Evolutionary conservation across 1,284 basidiomycete genomes (phyloP), one percentile per base, ranked within the genome.

Genomic region (Sphaerobolus stellatus): DNA sequence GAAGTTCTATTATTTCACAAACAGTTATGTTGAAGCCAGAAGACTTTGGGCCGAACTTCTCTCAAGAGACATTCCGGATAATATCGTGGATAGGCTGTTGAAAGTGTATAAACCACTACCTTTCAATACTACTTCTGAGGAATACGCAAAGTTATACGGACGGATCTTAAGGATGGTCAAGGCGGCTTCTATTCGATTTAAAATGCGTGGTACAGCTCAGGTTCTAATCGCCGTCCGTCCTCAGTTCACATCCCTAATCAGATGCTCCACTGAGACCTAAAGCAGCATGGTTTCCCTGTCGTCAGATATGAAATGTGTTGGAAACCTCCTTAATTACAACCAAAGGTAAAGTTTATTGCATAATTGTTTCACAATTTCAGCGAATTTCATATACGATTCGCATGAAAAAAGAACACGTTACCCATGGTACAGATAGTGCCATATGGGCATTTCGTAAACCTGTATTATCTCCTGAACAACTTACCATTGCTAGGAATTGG

Each of bases 281-380:
- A 75, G 13, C 64, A 70, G 5, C 73, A 73, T 4, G 77, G 73
- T 0, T 86, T 84, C 64, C 86, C 87, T 0, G 75, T 86, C 1
- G 66, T 87, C 55, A 73, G 88, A 54, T 91, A 91, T 62, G 73
- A 78, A 58, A 83, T 92, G 51, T 72, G 79, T 38, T 87, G 86
- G 86, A 78, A 80, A 0, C 85, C 86, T 0, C 82, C 85, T 64
- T 76, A 83, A 56, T 58, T 70, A 27, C 48, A 34, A 8, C 27
- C 7, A 48, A 50, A 44, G 48, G 45, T 29, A 27, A 59, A 68
- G 67, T 1, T 64, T 66, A 45, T 60, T 69, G n/a, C n/a, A n/a
- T n/a, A n/a, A n/a, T n/a, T 3, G 64, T 66, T 30, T 31, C 25
- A 16, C 9, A 25, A 24, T 4, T 24, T 25, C n/a, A 13, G 11